Percentiles rank a stretch among this genome's conserved stretches.
Conservation (phyloP, 495 filamentous ascomycete species). For the Aspergillus saccharolyticus region DNA sequence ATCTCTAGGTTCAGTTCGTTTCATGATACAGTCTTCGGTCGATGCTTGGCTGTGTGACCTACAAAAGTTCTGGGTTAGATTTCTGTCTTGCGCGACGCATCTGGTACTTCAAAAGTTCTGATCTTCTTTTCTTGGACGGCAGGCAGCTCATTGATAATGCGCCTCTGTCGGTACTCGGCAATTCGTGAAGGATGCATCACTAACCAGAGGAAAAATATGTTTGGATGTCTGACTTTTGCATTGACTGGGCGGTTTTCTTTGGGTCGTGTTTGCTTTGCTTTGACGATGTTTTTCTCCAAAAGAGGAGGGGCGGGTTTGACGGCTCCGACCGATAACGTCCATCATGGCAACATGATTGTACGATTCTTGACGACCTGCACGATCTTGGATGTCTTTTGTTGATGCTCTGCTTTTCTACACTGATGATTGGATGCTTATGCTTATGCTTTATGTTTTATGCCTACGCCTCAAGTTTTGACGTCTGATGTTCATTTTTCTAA, state of each 20-base stretch:
- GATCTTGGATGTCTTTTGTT: constrained; percentile 21
- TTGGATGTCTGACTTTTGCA: neutral
- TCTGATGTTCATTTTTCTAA: constrained; percentile 9
- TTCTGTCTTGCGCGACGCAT: neutral
- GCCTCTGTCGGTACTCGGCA: neutral
- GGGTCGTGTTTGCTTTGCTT: constrained; percentile 7
- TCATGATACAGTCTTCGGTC: constrained; percentile 1
- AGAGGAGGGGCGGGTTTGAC: constrained; percentile 22
- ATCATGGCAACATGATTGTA: constrained; percentile 45
- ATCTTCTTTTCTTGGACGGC: neutral
- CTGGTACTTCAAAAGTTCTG: constrained; percentile 6
- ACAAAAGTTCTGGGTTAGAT: constrained; percentile 2
- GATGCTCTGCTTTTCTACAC: no score
- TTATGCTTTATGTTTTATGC: constrained; percentile 8
- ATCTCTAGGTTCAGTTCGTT: neutral
- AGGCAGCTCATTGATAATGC: neutral
- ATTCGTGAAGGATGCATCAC: neutral
- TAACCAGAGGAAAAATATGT: neutral
- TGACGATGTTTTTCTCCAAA: constrained; percentile 17
- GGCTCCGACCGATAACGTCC: constrained; percentile 25
- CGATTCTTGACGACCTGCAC: constrained; percentile 45
- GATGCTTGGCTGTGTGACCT: neutral
- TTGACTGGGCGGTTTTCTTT: constrained; percentile 1
- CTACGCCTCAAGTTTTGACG: constrained; percentile 6
- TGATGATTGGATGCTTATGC: constrained; percentile 8